Conservation (phyloP, 305 asterid genomes). For the Rubia peregrina region DNA sequence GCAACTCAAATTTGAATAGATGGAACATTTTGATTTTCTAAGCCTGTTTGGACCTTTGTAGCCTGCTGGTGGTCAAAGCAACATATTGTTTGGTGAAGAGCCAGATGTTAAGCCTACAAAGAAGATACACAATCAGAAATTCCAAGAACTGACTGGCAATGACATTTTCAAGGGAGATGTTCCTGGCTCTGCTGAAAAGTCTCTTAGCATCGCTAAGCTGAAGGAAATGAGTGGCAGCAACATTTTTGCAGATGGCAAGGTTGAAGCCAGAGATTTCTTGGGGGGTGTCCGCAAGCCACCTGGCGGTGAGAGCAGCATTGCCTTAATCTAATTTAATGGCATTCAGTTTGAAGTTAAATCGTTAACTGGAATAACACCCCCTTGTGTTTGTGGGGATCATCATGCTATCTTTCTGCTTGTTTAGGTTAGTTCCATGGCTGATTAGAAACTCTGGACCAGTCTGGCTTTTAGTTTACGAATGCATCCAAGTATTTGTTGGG, state of each 20-base stretch:
- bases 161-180: constrained; percentile 77
- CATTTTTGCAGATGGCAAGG: constrained; percentile 68
- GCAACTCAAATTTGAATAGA: background rate
- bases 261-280: constrained; percentile 61
- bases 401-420: constrained; percentile 6
- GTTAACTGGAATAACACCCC: background rate
- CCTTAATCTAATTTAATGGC: constrained; percentile 39
- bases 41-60: constrained; percentile 19
- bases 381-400: constrained; percentile 5
- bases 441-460: constrained; percentile 4
- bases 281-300: constrained; percentile 90
- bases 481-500: constrained; percentile 9
- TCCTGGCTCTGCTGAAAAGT: constrained; percentile 71
- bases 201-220: constrained; percentile 69
- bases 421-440: constrained; percentile 7
- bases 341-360: constrained; percentile 5
- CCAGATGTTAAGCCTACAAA: constrained; percentile 53
- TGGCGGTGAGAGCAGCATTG: constrained; percentile 84
- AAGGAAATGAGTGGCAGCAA: constrained; percentile 79
- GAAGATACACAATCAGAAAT: constrained; percentile 74
- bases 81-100: constrained; percentile 71
- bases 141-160: constrained; percentile 72
- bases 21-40: background rate
- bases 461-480: constrained; percentile 14
- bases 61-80: constrained; percentile 98